Evolutionary conservation across 2,329 filamentous ascomycete species (phyloP).

Genomic region (Penicillium thymicola): DNA sequence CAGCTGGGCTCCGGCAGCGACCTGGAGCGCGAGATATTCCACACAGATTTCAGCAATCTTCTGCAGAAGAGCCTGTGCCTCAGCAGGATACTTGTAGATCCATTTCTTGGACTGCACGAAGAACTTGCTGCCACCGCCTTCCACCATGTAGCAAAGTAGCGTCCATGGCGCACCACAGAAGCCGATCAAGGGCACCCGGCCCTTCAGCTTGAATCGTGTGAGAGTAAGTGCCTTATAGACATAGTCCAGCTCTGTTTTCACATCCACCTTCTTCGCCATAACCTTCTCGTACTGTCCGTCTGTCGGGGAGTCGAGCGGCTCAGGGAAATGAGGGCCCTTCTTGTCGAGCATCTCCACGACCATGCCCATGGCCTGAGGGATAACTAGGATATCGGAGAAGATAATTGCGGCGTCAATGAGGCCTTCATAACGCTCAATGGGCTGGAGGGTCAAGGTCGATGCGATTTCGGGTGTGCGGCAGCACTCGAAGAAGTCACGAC

Average conservation of each 20-base stretch:
- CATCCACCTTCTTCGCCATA: slow-evolving; percentile 75
- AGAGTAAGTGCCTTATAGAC: slow-evolving; percentile 94
- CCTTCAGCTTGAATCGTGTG: slow-evolving; percentile 81
- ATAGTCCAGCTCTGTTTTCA: slow-evolving; percentile 80
- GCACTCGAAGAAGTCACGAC: slow-evolving; percentile 94
- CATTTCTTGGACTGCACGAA: slow-evolving; percentile 94
- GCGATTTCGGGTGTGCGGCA: slow-evolving; percentile 91
- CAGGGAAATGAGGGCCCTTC: slow-evolving; percentile 91
- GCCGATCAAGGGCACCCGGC: slow-evolving; percentile 86
- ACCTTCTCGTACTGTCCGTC: slow-evolving; percentile 81
- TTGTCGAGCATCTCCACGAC: slow-evolving; percentile 97
- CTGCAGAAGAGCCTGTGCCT: slow-evolving; percentile 74
- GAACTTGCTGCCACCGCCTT: slow-evolving; percentile 92
- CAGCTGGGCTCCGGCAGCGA: slow-evolving; percentile 89
- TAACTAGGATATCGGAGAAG: slow-evolving; percentile 96
- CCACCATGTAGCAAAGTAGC: slow-evolving; percentile 97
- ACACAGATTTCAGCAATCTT: slow-evolving; percentile 95
- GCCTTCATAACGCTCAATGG: slow-evolving; percentile 84
- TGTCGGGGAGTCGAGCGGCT: slow-evolving; percentile 72
- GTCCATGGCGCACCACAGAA: slow-evolving; percentile 99
- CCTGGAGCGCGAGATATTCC: slow-evolving; percentile 88
- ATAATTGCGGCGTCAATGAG: slow-evolving; percentile 97
- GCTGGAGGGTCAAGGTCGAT: slow-evolving; percentile 89
- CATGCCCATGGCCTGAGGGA: slow-evolving; percentile 98
- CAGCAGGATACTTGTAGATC: slow-evolving; percentile 85